These are phyloP conservation scores for Thymus quinquecostatus DNA, from an alignment of 257 asterid species.

Conservation along the genomic window DNA sequence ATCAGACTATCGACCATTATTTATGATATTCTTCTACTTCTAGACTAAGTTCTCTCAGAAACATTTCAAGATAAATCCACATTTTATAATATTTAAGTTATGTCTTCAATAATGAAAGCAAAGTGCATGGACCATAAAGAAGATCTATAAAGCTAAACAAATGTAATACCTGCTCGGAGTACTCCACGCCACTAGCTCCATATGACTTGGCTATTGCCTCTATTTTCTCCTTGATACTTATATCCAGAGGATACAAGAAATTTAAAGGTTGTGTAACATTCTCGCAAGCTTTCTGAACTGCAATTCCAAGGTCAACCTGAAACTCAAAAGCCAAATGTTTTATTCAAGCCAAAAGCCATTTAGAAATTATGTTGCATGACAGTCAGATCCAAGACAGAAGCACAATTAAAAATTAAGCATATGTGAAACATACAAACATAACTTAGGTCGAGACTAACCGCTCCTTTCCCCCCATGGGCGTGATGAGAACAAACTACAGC, in stretches of 20 bases:
- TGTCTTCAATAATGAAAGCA: not conserved
- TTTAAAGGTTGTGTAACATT: slow-evolving; percentile 70
- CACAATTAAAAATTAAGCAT: not conserved
- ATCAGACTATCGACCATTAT: slow-evolving; percentile 2
- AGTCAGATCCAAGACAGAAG: slow-evolving; percentile 11
- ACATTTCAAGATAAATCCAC: not conserved
- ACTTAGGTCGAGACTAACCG: slow-evolving; percentile 56
- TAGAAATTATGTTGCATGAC: not conserved
- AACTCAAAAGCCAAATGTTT: slow-evolving; percentile 25
- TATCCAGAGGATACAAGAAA: slow-evolving; percentile 85
- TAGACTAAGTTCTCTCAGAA: not conserved
- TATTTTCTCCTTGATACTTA: slow-evolving; percentile 84
- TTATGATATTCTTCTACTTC: not conserved
- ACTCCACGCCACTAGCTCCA: slow-evolving; percentile 95
- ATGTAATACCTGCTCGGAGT: slow-evolving; percentile 81
- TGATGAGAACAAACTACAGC: slow-evolving; percentile 94
- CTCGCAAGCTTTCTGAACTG: slow-evolving; percentile 93
- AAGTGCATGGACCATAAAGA: not conserved
- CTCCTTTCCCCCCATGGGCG: slow-evolving; percentile 99
- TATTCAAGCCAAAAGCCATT: slow-evolving; percentile 15
- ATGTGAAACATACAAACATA: not conserved
- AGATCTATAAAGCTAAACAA: slow-evolving; percentile 1
- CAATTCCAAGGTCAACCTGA: slow-evolving; percentile 90
- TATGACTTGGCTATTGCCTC: slow-evolving; percentile 94
- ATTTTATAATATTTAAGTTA: slow-evolving; percentile 3